Percentiles rank a stretch among this genome's conserved stretches.
Conservation (phyloP, 2,329 filamentous ascomycete species). For the Alternaria burnsii region DNA sequence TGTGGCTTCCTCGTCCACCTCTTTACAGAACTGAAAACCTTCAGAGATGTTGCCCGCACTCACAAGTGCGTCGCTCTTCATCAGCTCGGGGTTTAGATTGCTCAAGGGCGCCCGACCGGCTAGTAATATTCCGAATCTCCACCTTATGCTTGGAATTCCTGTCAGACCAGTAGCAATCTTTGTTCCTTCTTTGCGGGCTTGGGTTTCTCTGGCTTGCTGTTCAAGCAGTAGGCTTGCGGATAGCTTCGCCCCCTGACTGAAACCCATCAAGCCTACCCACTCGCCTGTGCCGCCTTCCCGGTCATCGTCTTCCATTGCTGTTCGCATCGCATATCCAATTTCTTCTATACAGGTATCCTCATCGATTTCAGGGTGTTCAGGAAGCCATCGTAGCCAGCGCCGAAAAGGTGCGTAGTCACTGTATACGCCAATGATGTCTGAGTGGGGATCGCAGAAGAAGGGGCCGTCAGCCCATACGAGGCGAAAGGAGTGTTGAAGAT, state of each 20-base stretch:
- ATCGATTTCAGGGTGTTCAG: conserved; percentile 64
- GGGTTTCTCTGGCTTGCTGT: conserved; percentile 64
- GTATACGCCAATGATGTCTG: conserved; percentile 71
- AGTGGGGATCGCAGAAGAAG: conserved; percentile 68
- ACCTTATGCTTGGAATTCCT: conserved; percentile 50
- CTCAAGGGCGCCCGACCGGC: conserved; percentile 69
- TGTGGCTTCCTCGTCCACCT: conserved; percentile 56
- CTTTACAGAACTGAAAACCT: conserved; percentile 48
- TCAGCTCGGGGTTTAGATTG: conserved; percentile 56
- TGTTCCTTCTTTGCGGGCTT: conserved; percentile 40
- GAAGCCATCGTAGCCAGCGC: conserved; percentile 70
- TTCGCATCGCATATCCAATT: conserved; percentile 56
- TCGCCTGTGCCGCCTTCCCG: conserved; percentile 51
- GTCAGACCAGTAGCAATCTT: conserved; percentile 32
- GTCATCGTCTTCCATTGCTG: conserved; percentile 57
- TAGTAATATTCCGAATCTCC: conserved; percentile 68
- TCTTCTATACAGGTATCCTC: conserved; percentile 58
- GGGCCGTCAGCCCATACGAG: conserved; percentile 77
- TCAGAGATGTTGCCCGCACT: conserved; percentile 55
- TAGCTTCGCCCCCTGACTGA: conserved; percentile 61
- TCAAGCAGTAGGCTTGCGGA: conserved; percentile 58
- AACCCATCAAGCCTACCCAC: conserved; percentile 62
- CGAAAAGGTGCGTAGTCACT: conserved; percentile 71
- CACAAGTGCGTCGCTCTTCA: conserved; percentile 51
- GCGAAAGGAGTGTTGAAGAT: conserved; percentile 68